Evolutionary conservation across 352 stramenopile species (phyloP), one percentile per base, ranked within the genome.

Genomic region (Pythium aquatile): DNA sequence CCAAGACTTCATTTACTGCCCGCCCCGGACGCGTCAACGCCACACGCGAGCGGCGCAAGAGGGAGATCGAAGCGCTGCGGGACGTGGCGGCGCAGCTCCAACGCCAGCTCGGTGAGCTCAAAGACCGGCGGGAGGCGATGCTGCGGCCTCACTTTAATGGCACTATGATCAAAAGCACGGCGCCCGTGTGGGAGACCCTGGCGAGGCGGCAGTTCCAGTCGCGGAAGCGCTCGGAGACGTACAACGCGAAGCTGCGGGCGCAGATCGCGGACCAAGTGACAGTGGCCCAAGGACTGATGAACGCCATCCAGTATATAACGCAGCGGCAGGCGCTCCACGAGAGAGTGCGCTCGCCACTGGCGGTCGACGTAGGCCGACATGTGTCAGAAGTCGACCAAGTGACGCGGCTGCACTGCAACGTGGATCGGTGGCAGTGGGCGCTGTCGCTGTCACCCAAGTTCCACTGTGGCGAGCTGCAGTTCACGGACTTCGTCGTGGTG

Each of bases 181-280:
- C 65, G 17, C 55, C 65, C 5, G 37, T 71, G 20, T 71, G 65
- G 65, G 61, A 71, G 46, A 54, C 52, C 37, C 48, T 71, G 28
- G 53, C 55, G 30, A 51, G 26, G 35, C 53, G 59, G 10, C 65
- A 71, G 53, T 58, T 47, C 28, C 61, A 56, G 6, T 47, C 61
- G 24, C 53, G 61, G 5, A 47, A 33, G 17, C 40, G 20, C 1
- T 57, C 61, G 0, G 61, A 67, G n/a, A 8, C 40, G 16, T 29
- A 20, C 24, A 57, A 67, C n/a, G 52, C 35, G 13, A 59, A 56
- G 33, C 61, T 67, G 20, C 55, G 56, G 30, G 40, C 30, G 2
- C 14, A 29, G 16, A 24, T 67, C 1, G 20, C 9, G 2, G 53
- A 42, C 8, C 61, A 67, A 24, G 3, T 48, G 29, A 40, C 10